Conservation (phyloP, 345 rosid genomes). For the Crucihimalaya himalaica region DNA sequence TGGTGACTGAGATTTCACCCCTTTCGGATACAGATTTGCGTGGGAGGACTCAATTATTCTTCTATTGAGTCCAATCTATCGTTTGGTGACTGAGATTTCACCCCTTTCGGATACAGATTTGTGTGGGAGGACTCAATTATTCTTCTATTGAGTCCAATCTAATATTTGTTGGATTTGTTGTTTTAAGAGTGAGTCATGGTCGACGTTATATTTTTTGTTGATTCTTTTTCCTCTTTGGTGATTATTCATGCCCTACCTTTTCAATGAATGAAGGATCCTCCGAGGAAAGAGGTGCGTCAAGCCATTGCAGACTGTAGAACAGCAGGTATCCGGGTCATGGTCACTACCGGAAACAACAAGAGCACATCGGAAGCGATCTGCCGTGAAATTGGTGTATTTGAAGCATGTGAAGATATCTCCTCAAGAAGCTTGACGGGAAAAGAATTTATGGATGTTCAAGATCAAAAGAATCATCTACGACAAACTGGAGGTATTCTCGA, state of each 20-base stretch:
- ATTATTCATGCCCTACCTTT: conserved; percentile 13
- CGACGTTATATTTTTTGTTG: neutral
- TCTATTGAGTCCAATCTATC: too few species aligned
- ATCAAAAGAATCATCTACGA: conserved; percentile 61
- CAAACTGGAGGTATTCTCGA: conserved; percentile 85
- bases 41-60: too few species aligned
- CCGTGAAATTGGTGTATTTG: conserved; percentile 91
- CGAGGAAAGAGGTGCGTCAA: conserved; percentile 88
- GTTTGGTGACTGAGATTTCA: too few species aligned
- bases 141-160: conserved; percentile 81
- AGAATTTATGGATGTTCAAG: conserved; percentile 55
- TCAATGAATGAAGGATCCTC: conserved; percentile 74
- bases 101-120: too few species aligned
- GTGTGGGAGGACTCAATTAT: too few species aligned
- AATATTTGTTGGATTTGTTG: conserved; percentile 80
- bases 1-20: too few species aligned
- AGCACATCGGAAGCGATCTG: conserved; percentile 96
- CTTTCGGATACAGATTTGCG: too few species aligned
- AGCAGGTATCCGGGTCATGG: conserved; percentile 98
- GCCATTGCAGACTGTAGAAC: conserved; percentile 95
- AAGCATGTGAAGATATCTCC: conserved; percentile 58
- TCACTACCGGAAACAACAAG: conserved; percentile 94
- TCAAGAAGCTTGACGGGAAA: conserved; percentile 80
- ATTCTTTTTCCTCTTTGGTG: conserved; percentile 8
- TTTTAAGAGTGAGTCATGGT: conserved; percentile 65